Evolutionary conservation across 2,329 filamentous ascomycete species (phyloP).

Genomic region (Elsinoe ampelina): DNA sequence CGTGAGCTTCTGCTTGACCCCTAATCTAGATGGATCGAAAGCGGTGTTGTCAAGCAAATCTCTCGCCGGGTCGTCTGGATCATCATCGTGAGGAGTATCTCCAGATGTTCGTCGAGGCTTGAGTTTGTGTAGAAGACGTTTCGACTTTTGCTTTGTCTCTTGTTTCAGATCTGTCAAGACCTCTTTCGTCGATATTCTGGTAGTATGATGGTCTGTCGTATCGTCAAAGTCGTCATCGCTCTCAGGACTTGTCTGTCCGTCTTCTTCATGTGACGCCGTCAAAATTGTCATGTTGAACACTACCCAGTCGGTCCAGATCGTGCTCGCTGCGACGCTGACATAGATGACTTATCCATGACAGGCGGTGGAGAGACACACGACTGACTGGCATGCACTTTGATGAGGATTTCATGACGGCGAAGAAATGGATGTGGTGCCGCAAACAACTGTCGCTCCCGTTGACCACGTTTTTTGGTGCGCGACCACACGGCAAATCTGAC

Average conservation of each 20-base stretch:
- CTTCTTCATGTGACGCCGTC: too few species aligned
- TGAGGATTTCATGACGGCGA: too few species aligned
- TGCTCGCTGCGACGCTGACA: too few species aligned
- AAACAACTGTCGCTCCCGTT: too few species aligned
- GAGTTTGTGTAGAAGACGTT: slow-evolving; percentile 13
- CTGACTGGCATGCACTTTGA: too few species aligned
- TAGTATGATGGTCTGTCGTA: background rate
- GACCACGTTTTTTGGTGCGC: background rate
- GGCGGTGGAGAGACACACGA: too few species aligned
- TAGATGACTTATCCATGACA: too few species aligned
- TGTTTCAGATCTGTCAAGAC: slow-evolving; percentile 14
- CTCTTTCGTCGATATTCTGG: slow-evolving; percentile 9
- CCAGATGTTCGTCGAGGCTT: background rate
- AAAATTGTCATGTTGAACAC: too few species aligned
- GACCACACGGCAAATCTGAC: background rate
- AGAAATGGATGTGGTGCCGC: too few species aligned
- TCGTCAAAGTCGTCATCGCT: background rate
- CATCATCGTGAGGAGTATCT: slow-evolving; percentile 3
- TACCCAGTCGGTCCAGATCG: too few species aligned
- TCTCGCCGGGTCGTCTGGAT: slow-evolving; percentile 8
- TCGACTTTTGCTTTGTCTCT: slow-evolving; percentile 16
- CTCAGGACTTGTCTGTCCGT: background rate
- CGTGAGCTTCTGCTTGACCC: slow-evolving; percentile 18
- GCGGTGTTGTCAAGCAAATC: slow-evolving; percentile 24
- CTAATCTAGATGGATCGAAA: slow-evolving; percentile 26